Evolutionary conservation across 163 green algal species (phyloP).

Genomic region (Prototheca cutis): DNA sequence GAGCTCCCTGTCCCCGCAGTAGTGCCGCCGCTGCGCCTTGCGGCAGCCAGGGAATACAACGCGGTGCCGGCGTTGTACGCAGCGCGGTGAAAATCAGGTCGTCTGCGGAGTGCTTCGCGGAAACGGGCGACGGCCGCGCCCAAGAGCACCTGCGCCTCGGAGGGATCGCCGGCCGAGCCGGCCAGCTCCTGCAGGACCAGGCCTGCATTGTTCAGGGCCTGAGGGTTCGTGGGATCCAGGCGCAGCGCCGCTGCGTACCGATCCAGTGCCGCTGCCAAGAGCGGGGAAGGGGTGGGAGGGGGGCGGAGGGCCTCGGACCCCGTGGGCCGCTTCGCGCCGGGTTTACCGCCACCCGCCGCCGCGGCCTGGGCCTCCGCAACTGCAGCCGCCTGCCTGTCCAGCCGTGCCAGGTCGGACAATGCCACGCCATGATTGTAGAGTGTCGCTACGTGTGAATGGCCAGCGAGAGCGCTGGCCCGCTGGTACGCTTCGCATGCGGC

Average conservation of each 20-base stretch:
- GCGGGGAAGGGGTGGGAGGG: too few species aligned
- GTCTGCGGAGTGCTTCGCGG: constrained; percentile 42
- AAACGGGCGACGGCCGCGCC: constrained; percentile 58
- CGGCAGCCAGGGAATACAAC: constrained; percentile 55
- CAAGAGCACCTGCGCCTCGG: constrained; percentile 39
- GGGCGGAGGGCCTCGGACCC: too few species aligned
- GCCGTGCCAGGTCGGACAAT: constrained; percentile 51
- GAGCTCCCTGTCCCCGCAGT: too few species aligned
- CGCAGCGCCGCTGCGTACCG: constrained; percentile 59
- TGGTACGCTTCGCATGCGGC: not conserved
- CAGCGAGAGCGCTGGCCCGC: not conserved
- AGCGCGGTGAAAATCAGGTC: constrained; percentile 61
- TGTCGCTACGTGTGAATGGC: not conserved
- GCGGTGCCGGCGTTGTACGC: constrained; percentile 74
- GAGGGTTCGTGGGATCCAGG: constrained; percentile 46
- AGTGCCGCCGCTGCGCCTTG: too few species aligned
- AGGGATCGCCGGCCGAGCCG: constrained; percentile 13
- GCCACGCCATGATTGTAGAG: constrained; percentile 78
- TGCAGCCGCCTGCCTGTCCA: too few species aligned
- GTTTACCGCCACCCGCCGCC: too few species aligned
- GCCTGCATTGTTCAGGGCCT: constrained; percentile 67
- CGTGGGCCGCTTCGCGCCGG: too few species aligned
- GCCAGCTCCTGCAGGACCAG: constrained; percentile 66
- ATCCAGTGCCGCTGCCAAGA: constrained; percentile 38
- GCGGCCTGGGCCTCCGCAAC: too few species aligned